These are phyloP conservation scores for Metschnikowia santaceciliae DNA, from an alignment of 805 yeast species.

Conservation along the genomic window DNA sequence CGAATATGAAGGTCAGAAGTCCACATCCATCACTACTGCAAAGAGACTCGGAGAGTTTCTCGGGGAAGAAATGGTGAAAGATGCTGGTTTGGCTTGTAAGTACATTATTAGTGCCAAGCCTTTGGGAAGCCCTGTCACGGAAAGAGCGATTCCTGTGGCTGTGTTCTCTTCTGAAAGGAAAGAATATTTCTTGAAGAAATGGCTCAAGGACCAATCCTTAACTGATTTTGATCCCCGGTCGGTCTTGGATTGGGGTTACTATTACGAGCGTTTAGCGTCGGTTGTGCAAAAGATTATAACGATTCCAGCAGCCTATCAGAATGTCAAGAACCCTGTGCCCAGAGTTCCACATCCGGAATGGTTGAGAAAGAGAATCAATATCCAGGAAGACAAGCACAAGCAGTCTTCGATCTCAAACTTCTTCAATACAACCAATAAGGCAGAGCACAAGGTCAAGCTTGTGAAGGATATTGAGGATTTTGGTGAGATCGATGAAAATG, in stretches of 20 bases:
- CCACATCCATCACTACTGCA: constrained; percentile 95
- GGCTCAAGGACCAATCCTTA: constrained; percentile 78
- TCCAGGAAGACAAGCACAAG: constrained; percentile 61
- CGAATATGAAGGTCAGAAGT: constrained; percentile 87
- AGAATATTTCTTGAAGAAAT: constrained; percentile 69
- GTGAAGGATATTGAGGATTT: constrained; percentile 75
- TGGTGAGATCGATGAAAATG: constrained; percentile 34
- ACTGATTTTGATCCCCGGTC: constrained; percentile 82
- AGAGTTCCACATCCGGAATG: constrained; percentile 93
- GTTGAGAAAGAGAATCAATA: constrained; percentile 64
- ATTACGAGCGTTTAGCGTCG: constrained; percentile 84
- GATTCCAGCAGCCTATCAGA: constrained; percentile 95
- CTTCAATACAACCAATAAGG: constrained; percentile 44
- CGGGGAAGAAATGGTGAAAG: constrained; percentile 95
- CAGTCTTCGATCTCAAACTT: constrained; percentile 64
- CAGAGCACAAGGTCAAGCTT: constrained; percentile 29
- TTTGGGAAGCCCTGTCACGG: constrained; percentile 83
- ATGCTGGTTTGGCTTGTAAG: constrained; percentile 92
- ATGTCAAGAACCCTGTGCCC: constrained; percentile 87
- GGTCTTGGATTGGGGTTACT: constrained; percentile 91
- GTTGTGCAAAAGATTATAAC: constrained; percentile 93
- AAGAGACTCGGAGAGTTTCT: constrained; percentile 87
- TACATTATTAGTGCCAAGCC: constrained; percentile 88
- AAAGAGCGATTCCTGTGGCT: constrained; percentile 94
- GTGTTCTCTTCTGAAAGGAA: constrained; percentile 89